A percentile compares a stretch with the other conserved stretches of the same genome.
These are phyloP conservation scores for Plantago elongata DNA, from an alignment of 257 asterid species.

Conservation along the genomic window DNA sequence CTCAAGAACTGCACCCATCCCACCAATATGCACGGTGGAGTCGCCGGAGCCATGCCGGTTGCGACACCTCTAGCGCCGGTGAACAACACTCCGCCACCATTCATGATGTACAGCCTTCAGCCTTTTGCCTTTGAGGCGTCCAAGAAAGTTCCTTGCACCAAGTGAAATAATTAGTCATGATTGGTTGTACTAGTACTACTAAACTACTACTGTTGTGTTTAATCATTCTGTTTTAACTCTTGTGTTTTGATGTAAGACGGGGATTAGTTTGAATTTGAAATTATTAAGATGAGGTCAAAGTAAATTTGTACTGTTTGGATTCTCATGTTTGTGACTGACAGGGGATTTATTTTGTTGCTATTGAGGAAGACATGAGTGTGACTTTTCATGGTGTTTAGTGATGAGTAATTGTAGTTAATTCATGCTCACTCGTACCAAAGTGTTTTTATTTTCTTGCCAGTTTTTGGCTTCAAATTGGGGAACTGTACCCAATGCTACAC, in stretches of 20 bases:
- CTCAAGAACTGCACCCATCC: slow-evolving; percentile 37
- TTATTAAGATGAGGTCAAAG: too few species aligned
- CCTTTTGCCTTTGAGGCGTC: slow-evolving; percentile 66
- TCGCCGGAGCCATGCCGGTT: slow-evolving; percentile 40
- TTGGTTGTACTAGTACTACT: too few species aligned
- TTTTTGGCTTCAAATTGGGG: neutral
- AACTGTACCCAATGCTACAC: neutral
- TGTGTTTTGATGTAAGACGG: neutral
- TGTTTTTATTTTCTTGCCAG: slow-evolving; percentile 2
- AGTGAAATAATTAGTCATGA: neutral
- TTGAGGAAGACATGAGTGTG: slow-evolving; percentile 27
- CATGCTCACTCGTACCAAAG: neutral
- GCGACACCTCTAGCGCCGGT: slow-evolving; percentile 18
- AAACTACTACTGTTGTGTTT: too few species aligned
- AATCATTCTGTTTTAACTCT: neutral
- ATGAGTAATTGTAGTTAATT: neutral
- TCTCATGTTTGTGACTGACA: neutral
- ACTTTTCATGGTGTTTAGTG: slow-evolving; percentile 21
- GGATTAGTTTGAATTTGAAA: too few species aligned
- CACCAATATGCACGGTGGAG: slow-evolving; percentile 51
- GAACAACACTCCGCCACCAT: slow-evolving; percentile 2
- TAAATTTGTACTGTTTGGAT: neutral
- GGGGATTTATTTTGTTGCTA: slow-evolving; percentile 14
- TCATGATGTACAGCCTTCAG: slow-evolving; percentile 48
- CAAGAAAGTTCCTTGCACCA: slow-evolving; percentile 43